phyloP scores from a whole-genome alignment of 202 grass and related monocot species.

The Miscanthus sacchariflorus region DNA sequence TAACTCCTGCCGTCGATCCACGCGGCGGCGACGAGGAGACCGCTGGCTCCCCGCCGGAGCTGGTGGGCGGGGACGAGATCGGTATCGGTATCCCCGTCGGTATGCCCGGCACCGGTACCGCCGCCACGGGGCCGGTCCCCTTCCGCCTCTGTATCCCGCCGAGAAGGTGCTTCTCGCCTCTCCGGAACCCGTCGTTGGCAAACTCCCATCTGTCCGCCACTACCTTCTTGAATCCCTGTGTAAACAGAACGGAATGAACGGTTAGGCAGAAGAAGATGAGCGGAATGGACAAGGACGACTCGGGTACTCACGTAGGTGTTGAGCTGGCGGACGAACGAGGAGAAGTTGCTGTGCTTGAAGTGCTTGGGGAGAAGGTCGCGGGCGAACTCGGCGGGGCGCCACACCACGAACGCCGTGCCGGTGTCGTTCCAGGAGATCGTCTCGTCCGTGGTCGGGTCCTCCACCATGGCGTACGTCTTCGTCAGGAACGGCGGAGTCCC shows the following conservation, averaged over 20 bases:
- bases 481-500: conserved; percentile 76
- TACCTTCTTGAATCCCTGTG: conserved; percentile 82
- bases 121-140: conserved; percentile 19
- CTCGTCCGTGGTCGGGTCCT: conserved; percentile 63
- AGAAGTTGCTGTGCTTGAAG: conserved; percentile 94
- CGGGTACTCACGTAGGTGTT: conserved; percentile 72
- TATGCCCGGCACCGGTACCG: neutral
- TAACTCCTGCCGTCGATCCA: neutral
- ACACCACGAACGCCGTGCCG: conserved; percentile 70
- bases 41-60: conserved; percentile 72
- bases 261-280: neutral
- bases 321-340: conserved; percentile 88
- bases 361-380: conserved; percentile 76
- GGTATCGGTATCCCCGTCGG: conserved; percentile 41
- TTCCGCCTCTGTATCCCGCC: conserved; percentile 74
- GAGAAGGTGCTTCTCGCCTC: conserved; percentile 72
- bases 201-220: conserved; percentile 89
- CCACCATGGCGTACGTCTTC: conserved; percentile 82
- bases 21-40: conserved; percentile 51
- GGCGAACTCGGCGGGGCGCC: conserved; percentile 76
- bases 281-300: neutral
- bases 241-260: neutral
- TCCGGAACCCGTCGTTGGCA: conserved; percentile 73
- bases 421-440: conserved; percentile 75
- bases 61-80: conserved; percentile 52